Base-by-base conservation (phyloP, 192 early-diverging fungal species). In the Umbelopsis ramanniana region DNA sequence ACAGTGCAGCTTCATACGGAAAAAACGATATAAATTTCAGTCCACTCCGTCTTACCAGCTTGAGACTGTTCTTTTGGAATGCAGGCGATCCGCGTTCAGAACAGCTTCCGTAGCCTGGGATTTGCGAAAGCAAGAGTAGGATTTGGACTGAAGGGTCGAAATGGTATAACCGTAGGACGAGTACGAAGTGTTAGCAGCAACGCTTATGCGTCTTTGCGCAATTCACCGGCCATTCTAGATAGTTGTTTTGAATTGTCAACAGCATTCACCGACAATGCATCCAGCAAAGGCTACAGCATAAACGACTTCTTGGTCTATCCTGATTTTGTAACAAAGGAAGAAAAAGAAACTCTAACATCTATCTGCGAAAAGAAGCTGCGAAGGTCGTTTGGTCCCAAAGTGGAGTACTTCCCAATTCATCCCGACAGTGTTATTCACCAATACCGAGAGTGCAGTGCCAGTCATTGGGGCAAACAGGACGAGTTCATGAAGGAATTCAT, bases 391-490 rank as follows among this genome's bases (percentile, higher is more conserved):
- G 85, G 85, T 9, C 78, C 75, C 50, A 53, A 74, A 38, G 70
- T 80, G 17, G 68, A 73, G 6, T 94, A 94, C 71, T 83, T 87
- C 70, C 83, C 86, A 75, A 88, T 85, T 19, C 94, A 95, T 70
- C 93, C 93, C 77, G 94, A 95, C 77, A 83, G 84, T 22, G 86
- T 93, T 26, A 95, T 94, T 46, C 85, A 82, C 40, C 81, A 89
- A 43, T 93, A 93, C 68, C 79, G 87, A 50, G 90, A 92, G 76
- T 90, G 88, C 70, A 87, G 87, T 35, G 89, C 90, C 26, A 84
- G 88, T n/a, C 79, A 85, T 12, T 92, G 92, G 92, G 73, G 73
- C 14, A 74, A 71, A 52, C 70, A 79, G 6, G 69, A 69, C 21
- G 87, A 84, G 11, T 83, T 78, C 7, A 71, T 83, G 37, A 82